phyloP scores from a whole-genome alignment of 306 rosid species.

The Castanospermum australe region DNA sequence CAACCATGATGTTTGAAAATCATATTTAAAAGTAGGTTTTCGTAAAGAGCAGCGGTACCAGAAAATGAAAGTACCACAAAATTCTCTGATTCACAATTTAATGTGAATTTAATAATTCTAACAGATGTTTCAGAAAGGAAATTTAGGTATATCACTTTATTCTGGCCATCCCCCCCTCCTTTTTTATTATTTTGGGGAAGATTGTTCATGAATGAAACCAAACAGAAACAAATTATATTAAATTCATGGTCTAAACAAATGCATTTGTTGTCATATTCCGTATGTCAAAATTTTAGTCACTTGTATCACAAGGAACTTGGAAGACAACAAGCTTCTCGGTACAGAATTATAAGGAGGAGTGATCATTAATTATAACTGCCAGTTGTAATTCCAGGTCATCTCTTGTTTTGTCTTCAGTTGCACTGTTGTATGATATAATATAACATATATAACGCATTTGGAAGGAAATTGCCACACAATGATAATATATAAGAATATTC shows the following conservation, averaged over 20 bases:
- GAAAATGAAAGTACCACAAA: slow-evolving; percentile 6
- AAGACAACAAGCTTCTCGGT: background rate
- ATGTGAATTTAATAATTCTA: slow-evolving; percentile 5
- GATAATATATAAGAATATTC: background rate
- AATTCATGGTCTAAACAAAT: background rate
- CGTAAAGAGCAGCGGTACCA: background rate
- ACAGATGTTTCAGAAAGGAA: background rate
- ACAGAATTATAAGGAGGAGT: background rate
- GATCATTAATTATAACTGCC: slow-evolving; percentile 15
- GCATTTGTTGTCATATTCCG: background rate
- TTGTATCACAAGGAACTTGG: slow-evolving; percentile 9
- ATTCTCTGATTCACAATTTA: background rate
- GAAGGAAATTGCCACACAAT: background rate
- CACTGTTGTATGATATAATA: background rate
- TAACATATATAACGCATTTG: background rate
- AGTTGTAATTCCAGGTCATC: slow-evolving; percentile 34
- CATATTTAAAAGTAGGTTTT: slow-evolving; percentile 12
- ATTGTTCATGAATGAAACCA: background rate
- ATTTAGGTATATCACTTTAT: background rate
- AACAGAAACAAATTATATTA: slow-evolving; percentile 19
- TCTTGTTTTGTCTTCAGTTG: slow-evolving; percentile 24
- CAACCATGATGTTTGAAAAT: background rate
- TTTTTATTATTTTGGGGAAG: background rate
- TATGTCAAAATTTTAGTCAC: background rate
- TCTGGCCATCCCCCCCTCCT: background rate